Conservation (phyloP, 2,329 filamentous ascomycete species). For the Neonectria magnoliae region DNA sequence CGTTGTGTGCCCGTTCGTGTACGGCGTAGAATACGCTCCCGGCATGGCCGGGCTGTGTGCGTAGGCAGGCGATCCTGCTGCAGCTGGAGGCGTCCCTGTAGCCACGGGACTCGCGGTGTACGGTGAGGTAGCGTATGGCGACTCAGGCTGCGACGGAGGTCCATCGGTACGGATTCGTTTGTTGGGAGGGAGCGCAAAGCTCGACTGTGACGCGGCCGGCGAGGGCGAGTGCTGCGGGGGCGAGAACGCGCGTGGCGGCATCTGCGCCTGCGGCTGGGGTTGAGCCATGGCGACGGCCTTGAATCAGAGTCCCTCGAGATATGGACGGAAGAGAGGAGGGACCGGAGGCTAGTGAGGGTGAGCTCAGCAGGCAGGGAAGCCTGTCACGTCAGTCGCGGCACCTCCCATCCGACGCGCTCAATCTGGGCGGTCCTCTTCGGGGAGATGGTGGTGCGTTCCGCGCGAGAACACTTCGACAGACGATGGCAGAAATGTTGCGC, state of each 20-base stretch:
- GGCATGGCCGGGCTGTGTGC: slow-evolving; percentile 47
- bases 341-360: slow-evolving; percentile 34
- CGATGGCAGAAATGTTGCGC: slow-evolving; percentile 24
- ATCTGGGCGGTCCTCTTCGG: slow-evolving; percentile 31
- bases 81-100: slow-evolving; percentile 52
- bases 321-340: slow-evolving; percentile 20
- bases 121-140: slow-evolving; percentile 66
- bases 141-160: slow-evolving; percentile 72
- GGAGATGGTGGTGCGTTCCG: slow-evolving; percentile 19
- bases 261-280: slow-evolving; percentile 58
- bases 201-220: slow-evolving; percentile 64
- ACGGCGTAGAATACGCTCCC: slow-evolving; percentile 49
- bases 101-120: slow-evolving; percentile 59
- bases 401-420: slow-evolving; percentile 58
- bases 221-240: slow-evolving; percentile 71
- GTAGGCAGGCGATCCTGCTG: slow-evolving; percentile 50
- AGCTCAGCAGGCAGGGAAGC: slow-evolving; percentile 60
- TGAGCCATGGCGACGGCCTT: slow-evolving; percentile 62
- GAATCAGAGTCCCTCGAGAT: slow-evolving; percentile 15
- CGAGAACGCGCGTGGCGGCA: slow-evolving; percentile 67
- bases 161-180: slow-evolving; percentile 73
- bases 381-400: slow-evolving; percentile 56
- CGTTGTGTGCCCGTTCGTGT: slow-evolving; percentile 52
- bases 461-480: slow-evolving; percentile 18
- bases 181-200: slow-evolving; percentile 70